Base-by-base conservation (phyloP, 768 basidiomycete species). In the Mycena filopes region DNA sequence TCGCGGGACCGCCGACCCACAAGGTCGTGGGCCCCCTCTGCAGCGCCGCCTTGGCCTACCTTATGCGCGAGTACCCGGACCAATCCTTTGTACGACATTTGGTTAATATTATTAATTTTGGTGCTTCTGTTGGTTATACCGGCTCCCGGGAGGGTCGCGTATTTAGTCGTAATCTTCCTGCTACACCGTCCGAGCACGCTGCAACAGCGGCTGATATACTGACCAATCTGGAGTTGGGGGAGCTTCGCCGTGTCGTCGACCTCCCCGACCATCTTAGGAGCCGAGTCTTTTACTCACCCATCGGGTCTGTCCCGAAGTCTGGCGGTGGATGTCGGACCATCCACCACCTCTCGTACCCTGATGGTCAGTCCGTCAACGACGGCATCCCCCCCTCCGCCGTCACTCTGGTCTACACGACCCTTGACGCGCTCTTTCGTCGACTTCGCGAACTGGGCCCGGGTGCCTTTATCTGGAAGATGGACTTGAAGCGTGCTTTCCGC, bases 161-260 rank as follows among this genome's bases (percentile, higher is more conserved):
- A 40, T 59, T 59, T 42, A 49, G 25, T 49, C 48, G 58, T 49
- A 59, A 59, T 59, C 58, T 59, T 26, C 58, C 58, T 49, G 58
- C 47, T 59, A 59, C 57, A 9, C 57, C 36, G 47, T 59, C 57
- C 47, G 46, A 59, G 57, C 47, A 59, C 57, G 47, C 57, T 48
- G 57, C 47, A 21, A 59, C 46, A 25, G 57, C 57, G 15, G 57
- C 36, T 28, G 57, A 59, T 59, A 49, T 59, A 11, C 29, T 47
- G n/a, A 46, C 46, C n/a, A 59, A 36, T 45, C 16, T 49, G 33
- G 23, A n/a, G 33, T n/a, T 59, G 2, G 57, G 57, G 25, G 57
- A 49, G 29, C 57, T 59, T 59, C 47, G 46, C 57, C 57, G 47
- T 4, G 57, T 59, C 26, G 47, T 40, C 41, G 45, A 47, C 21